Conservation (phyloP, 306 rosid genomes). For the Hylodesmum podocarpum region DNA sequence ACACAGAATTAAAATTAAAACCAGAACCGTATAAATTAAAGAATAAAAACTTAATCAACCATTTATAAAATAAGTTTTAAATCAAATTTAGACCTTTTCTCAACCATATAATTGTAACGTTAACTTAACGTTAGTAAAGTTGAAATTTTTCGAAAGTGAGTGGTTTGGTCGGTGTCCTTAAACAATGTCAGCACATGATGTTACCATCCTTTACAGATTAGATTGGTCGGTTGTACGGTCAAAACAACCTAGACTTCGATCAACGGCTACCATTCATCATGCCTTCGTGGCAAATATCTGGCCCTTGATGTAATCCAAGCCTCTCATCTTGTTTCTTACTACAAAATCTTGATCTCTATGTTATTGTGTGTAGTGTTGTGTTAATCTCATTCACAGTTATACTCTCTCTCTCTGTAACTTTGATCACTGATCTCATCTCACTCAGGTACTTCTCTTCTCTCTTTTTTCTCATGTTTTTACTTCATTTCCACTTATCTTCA, state of each 20-base stretch:
- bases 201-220: background rate
- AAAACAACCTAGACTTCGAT: background rate
- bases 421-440: slow-evolving; percentile 22
- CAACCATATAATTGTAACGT: background rate
- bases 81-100: background rate
- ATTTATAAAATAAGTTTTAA: background rate
- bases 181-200: background rate
- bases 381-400: background rate
- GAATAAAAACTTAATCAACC: too few species aligned
- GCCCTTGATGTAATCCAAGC: slow-evolving; percentile 3
- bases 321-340: background rate
- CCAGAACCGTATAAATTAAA: too few species aligned
- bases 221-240: background rate
- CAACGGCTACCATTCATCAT: slow-evolving; percentile 14
- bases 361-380: background rate
- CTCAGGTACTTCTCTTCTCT: slow-evolving; percentile 32
- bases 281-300: background rate
- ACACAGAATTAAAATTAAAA: too few species aligned
- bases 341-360: background rate
- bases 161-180: slow-evolving; percentile 22
- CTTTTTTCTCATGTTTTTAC: background rate
- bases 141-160: background rate
- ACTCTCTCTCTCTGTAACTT: background rate
- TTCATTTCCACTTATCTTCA: background rate
- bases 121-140: background rate